phyloP scores from a whole-genome alignment of 768 basidiomycete genomes.

The Hemileccinum impolitum region DNA sequence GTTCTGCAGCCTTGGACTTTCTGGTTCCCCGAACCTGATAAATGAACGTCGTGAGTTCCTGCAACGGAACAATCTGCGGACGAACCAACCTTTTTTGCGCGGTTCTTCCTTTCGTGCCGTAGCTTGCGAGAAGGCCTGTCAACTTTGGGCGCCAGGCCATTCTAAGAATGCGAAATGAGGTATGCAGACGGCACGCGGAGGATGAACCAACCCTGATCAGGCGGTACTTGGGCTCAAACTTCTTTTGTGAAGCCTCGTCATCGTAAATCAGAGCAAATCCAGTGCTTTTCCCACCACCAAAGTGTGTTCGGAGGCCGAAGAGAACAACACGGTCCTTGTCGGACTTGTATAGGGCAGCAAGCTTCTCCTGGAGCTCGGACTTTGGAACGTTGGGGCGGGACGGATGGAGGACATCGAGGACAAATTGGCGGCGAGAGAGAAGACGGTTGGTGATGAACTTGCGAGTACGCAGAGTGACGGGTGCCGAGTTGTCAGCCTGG shows the following conservation, averaged over 20 bases:
- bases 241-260: conserved; percentile 89
- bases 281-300: conserved; percentile 97
- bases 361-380: conserved; percentile 87
- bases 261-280: conserved; percentile 99
- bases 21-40: conserved; percentile 88
- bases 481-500: conserved; percentile 75
- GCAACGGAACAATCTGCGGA: not conserved
- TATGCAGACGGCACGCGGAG: not conserved
- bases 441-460: conserved; percentile 99
- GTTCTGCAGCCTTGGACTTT: conserved; percentile 90
- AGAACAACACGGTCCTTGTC: conserved; percentile 88
- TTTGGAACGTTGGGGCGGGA: conserved; percentile 91
- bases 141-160: conserved; percentile 68
- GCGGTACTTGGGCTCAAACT: conserved; percentile 96
- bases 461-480: conserved; percentile 94
- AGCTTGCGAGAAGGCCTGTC: conserved; percentile 94
- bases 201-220: conserved; percentile 77
- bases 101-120: conserved; percentile 99
- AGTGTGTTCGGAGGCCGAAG: conserved; percentile 92
- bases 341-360: conserved; percentile 89
- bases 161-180: conserved; percentile 38
- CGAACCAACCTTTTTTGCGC: conserved; percentile 91
- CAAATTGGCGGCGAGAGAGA: conserved; percentile 91
- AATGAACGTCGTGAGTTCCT: conserved; percentile 15
- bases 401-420: conserved; percentile 95